Conservation (phyloP, 2,329 filamentous ascomycete genomes). For the Venturia nashicola region DNA sequence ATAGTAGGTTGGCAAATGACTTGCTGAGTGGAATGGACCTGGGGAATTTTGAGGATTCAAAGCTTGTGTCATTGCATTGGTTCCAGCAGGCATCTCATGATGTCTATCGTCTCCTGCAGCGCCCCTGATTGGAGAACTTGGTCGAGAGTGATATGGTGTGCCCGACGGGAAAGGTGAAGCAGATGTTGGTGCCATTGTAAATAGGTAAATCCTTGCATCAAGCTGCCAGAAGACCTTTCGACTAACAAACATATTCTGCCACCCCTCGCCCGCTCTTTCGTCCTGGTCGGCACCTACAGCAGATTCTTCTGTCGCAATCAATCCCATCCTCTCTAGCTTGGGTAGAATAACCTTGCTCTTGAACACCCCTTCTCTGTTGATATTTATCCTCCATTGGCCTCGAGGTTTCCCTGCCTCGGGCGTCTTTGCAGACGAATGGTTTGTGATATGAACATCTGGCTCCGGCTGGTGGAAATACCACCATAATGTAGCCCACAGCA, state of each 20-base stretch:
- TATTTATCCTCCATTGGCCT: constrained; percentile 76
- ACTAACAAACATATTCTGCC: constrained; percentile 72
- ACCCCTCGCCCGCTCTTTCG: constrained; percentile 51
- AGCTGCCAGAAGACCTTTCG: constrained; percentile 84
- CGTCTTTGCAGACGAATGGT: constrained; percentile 50
- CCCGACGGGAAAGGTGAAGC: constrained; percentile 35
- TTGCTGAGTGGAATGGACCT: constrained; percentile 69
- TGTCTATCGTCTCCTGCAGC: not conserved
- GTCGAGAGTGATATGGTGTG: constrained; percentile 39
- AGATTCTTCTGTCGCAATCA: constrained; percentile 66
- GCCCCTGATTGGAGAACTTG: constrained; percentile 32
- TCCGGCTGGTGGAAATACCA: constrained; percentile 93
- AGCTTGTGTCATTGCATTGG: not conserved
- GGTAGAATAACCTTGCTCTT: constrained; percentile 71
- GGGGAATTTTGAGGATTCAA: not conserved
- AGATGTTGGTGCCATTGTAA: constrained; percentile 54
- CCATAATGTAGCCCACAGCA: constrained; percentile 87
- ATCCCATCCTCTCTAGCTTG: constrained; percentile 86
- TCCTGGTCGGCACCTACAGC: constrained; percentile 55
- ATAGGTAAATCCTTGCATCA: constrained; percentile 75
- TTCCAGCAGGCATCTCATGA: constrained; percentile 1
- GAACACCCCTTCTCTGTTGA: constrained; percentile 80
- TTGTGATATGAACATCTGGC: constrained; percentile 53
- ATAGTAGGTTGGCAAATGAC: constrained; percentile 82
- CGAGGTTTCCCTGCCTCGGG: constrained; percentile 57